Evolutionary conservation across 2,329 filamentous ascomycete species (phyloP).

Genomic region (Bipolaris victoriae): DNA sequence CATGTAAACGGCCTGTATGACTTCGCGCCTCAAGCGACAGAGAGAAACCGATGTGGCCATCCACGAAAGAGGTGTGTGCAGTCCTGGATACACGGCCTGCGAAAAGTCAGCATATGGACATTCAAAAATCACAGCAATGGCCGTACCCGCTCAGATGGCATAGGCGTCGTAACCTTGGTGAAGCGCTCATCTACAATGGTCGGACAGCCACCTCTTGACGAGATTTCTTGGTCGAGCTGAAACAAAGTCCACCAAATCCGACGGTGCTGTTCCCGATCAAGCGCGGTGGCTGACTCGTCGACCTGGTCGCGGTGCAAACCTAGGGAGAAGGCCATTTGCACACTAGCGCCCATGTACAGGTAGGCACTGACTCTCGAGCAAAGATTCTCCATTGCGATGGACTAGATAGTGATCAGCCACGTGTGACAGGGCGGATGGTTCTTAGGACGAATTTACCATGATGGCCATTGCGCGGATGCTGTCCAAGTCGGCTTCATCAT

Average conservation of each 20-base stretch:
- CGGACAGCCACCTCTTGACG: slow-evolving; percentile 45
- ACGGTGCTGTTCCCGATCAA: slow-evolving; percentile 45
- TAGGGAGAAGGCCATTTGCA: slow-evolving; percentile 47
- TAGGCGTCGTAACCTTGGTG: slow-evolving; percentile 38
- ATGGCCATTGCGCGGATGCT: slow-evolving; percentile 46
- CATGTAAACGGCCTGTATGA: slow-evolving; percentile 45
- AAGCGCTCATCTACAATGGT: slow-evolving; percentile 43
- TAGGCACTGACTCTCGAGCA: slow-evolving; percentile 46
- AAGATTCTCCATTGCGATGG: slow-evolving; percentile 43
- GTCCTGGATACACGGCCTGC: slow-evolving; percentile 42
- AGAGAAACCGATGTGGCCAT: slow-evolving; percentile 39
- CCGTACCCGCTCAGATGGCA: slow-evolving; percentile 44
- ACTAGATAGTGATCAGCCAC: slow-evolving; percentile 29
- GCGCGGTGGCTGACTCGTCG: slow-evolving; percentile 31
- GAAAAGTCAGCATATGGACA: slow-evolving; percentile 6
- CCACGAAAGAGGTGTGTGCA: slow-evolving; percentile 45
- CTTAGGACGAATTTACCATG: slow-evolving; percentile 27
- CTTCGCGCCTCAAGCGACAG: slow-evolving; percentile 41
- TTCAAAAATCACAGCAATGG: not conserved
- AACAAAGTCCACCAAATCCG: slow-evolving; percentile 49
- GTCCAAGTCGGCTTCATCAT: slow-evolving; percentile 48
- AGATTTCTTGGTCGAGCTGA: slow-evolving; percentile 45
- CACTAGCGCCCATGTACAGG: slow-evolving; percentile 45
- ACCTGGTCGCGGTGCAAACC: slow-evolving; percentile 46
- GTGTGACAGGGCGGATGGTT: not conserved